A percentile compares a stretch with the other conserved stretches of the same genome.
These are phyloP conservation scores for Cucurbita argyrosperma DNA, from an alignment of 306 rosid genomes.

Conservation along the genomic window DNA sequence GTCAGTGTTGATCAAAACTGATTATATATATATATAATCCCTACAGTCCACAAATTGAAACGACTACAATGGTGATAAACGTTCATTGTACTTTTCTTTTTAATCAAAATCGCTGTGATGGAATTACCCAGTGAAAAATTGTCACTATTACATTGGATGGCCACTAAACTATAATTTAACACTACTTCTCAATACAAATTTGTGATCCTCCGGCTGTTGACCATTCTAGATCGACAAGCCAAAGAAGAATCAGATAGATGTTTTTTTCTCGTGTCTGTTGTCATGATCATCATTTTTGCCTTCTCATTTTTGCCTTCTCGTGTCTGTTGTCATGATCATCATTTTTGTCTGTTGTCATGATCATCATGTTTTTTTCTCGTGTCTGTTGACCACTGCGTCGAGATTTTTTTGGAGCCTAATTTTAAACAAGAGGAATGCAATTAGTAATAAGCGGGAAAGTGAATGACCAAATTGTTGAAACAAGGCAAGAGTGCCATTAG, in stretches of 20 bases:
- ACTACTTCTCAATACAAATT: neutral
- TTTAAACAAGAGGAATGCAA: neutral
- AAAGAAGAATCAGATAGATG: conserved; percentile 14
- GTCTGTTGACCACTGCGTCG: conserved; percentile 14
- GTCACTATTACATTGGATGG: neutral
- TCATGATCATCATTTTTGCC: conserved; percentile 20
- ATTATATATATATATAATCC: no score
- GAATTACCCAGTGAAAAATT: neutral
- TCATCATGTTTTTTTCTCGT: no score
- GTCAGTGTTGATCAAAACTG: neutral
- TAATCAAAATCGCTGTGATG: neutral
- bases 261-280: conserved; percentile 23
- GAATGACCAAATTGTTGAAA: neutral
- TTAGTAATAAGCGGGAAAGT: neutral
- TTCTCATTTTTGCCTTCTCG: conserved; percentile 22
- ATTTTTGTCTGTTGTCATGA: no score
- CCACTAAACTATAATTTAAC: neutral
- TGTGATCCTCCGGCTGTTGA: neutral
- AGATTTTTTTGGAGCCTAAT: conserved; percentile 36
- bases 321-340: no score
- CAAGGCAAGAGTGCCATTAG: neutral
- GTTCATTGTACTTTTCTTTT: neutral
- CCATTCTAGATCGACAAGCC: neutral
- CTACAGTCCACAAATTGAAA: neutral
- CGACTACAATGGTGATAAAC: neutral